Base-by-base conservation (phyloP, 352 stramenopile species). In the Phytophthora litchii region DNA sequence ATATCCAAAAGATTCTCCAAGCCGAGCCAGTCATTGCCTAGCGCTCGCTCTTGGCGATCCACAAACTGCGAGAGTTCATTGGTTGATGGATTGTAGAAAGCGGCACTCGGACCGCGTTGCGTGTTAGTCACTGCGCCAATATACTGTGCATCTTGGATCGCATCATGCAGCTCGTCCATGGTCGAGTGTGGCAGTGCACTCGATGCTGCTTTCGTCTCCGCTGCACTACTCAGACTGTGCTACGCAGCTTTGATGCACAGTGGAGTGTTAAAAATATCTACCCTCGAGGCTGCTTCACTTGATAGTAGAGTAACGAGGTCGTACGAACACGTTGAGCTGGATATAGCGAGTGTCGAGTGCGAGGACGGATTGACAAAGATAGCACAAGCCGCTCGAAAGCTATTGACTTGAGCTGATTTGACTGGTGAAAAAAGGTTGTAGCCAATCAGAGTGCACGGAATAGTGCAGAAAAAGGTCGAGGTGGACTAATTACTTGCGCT, bases 101-200 rank as follows among this genome's bases (percentile, higher is more conserved):
- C 76, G 1, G 82, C 77, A 31, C 66, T 89, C 0, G 85, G 85
- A 0, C 83, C 79, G 10, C 83, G 83, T 34, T 89, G 76, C 29
- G 76, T 65, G 43, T 95, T 92, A 13, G 67, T 87, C 53, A 96
- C 85, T 0, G 87, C 88, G 47, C 86, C 83, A 44, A 95, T 93
- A 60, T 96, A 97, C 63, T 94, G 81, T 47, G 87, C 86, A 54
- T 97, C 88, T 57, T 96, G 86, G 43, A 97, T 92, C 38, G 87
- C 86, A 72, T 97, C 88, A 49, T 96, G 86, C 21, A 96, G 76
- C 61, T 92, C 87, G 55, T 96, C 84, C 88, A 96, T 95, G 7
- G 57, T 72, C 17, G 13, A 27, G 21, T 7, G n/a, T n/a, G n/a
- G n/a, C n/a, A n/a, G n/a, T n/a, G n/a, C n/a, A n/a, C n/a, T n/a